These are phyloP conservation scores for Umbellularia californica DNA, from an alignment of 164 flowering plant species.

Conservation along the genomic window DNA sequence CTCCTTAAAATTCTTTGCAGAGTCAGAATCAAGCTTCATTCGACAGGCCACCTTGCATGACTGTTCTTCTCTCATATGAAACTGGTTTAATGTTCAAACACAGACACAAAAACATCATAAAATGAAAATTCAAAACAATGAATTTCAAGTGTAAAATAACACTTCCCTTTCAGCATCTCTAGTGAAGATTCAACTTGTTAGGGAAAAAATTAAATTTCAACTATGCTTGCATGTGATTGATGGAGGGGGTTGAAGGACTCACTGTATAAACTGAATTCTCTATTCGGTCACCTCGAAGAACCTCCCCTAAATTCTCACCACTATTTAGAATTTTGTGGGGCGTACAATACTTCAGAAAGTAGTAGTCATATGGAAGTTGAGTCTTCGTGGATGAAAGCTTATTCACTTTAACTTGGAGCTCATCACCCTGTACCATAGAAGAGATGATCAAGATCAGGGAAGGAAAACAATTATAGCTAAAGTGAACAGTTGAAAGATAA, in stretches of 20 bases:
- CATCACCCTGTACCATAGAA: conserved; percentile 37
- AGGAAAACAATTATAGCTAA: background rate
- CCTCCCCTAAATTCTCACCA: conserved; percentile 65
- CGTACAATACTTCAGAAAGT: conserved; percentile 47
- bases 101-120: background rate
- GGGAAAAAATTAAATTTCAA: background rate
- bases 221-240: background rate
- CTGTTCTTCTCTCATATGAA: conserved; percentile 47
- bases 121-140: background rate
- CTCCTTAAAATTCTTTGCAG: conserved; percentile 55
- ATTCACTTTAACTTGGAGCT: conserved; percentile 56
- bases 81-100: conserved; percentile 23
- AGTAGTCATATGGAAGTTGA: conserved; percentile 59
- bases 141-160: background rate
- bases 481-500: too few species aligned
- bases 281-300: conserved; percentile 67
- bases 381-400: conserved; percentile 64
- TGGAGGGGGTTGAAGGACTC: conserved; percentile 11
- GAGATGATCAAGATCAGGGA: too few species aligned
- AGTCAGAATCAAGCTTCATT: conserved; percentile 34
- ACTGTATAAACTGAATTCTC: conserved; percentile 59
- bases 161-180: background rate
- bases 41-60: conserved; percentile 53
- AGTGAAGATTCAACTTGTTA: background rate
- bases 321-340: conserved; percentile 41